Evolutionary conservation across 129 eudicot genomes (phyloP).

Genomic region (Rutidosis leptorrhynchoides): DNA sequence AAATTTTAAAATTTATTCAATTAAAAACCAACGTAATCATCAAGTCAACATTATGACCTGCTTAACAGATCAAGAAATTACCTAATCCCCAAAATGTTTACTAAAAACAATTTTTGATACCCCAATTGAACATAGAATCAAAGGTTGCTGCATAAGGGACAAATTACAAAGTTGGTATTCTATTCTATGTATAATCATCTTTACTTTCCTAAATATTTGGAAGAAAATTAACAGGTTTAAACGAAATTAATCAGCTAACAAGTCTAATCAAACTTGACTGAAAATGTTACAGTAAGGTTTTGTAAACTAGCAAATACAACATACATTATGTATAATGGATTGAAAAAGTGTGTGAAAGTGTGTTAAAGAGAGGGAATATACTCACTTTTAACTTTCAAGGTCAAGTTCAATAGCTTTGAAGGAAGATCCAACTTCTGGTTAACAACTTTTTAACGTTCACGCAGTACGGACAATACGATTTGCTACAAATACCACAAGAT

Average conservation of each 20-base stretch:
- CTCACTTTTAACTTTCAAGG: slow-evolving; percentile 68
- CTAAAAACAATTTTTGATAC: not conserved
- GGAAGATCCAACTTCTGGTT: slow-evolving; percentile 48
- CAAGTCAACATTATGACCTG: not conserved
- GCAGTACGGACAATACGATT: slow-evolving; percentile 73
- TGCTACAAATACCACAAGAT: slow-evolving; percentile 42
- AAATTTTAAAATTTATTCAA: too few relatives aligned
- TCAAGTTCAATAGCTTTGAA: slow-evolving; percentile 78
- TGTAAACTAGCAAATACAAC: not conserved
- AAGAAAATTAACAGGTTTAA: slow-evolving; percentile 1
- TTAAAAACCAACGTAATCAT: not conserved
- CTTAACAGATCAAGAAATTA: not conserved
- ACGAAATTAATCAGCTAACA: slow-evolving; percentile 6
- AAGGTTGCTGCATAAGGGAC: not conserved
- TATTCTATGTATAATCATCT: too few relatives aligned
- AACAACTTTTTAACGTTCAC: slow-evolving; percentile 66
- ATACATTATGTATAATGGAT: not conserved
- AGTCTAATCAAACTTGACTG: not conserved
- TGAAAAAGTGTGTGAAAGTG: too few relatives aligned
- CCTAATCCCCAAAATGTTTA: not conserved
- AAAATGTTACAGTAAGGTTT: slow-evolving; percentile 9
- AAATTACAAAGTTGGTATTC: too few relatives aligned
- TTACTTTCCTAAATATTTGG: not conserved
- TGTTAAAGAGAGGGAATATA: slow-evolving; percentile 22
- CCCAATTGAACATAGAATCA: not conserved